These are phyloP conservation scores for Thuidium tamariscinum DNA, from an alignment of 225 moss, liverwort and hornwort genomes.

Conservation along the genomic window DNA sequence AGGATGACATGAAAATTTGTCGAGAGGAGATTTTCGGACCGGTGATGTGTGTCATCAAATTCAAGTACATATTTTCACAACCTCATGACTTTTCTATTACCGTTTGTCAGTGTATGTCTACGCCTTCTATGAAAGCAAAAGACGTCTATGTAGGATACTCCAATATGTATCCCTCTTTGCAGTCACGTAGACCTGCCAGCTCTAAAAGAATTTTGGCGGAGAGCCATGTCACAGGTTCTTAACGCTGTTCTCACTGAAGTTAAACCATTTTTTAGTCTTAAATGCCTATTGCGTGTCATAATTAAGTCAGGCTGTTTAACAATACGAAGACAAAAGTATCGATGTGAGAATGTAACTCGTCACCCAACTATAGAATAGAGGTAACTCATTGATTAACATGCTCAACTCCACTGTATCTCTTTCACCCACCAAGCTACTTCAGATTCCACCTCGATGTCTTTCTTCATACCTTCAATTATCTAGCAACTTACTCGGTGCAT, in stretches of 20 bases:
- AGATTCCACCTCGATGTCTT: not conserved
- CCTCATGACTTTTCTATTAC: not conserved
- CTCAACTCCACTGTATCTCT: not conserved
- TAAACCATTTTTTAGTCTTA: not conserved
- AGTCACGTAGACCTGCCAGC: not conserved
- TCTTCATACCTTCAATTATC: too few relatives aligned
- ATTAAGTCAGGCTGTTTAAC: not conserved
- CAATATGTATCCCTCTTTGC: not conserved
- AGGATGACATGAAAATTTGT: conserved; percentile 52
- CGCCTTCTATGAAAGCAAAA: not conserved
- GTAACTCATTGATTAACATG: too few relatives aligned
- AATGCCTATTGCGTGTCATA: not conserved
- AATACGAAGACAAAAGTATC: too few relatives aligned
- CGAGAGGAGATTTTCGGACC: conserved; percentile 59
- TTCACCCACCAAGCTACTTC: not conserved
- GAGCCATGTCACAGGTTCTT: not conserved
- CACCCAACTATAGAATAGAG: not conserved
- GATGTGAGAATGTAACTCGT: not conserved
- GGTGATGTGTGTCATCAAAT: conserved; percentile 49
- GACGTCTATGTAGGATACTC: not conserved
- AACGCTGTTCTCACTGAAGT: not conserved
- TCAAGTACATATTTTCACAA: conserved; percentile 13
- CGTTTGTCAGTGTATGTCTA: not conserved
- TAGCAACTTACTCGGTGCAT: too few relatives aligned
- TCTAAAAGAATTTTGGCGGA: not conserved